These are phyloP conservation scores for Trametes maxima DNA, from an alignment of 768 basidiomycete genomes.

Conservation along the genomic window DNA sequence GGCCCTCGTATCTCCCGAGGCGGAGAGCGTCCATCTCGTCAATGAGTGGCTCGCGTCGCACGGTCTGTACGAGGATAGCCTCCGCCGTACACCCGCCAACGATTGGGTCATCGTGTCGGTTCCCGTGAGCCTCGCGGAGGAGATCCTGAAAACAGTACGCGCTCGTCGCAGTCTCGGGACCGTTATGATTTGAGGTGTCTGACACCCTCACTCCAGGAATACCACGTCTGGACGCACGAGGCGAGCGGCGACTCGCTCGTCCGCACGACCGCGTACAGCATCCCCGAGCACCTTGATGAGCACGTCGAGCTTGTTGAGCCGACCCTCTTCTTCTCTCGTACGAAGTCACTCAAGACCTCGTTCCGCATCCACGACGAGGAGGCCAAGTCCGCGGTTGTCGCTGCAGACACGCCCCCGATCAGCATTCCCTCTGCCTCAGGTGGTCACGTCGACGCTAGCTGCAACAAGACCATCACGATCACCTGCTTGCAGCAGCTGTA, in stretches of 20 bases:
- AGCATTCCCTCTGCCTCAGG: conserved; percentile 32
- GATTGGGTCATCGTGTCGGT: conserved; percentile 70
- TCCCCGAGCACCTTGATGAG: conserved; percentile 57
- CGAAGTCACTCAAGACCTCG: conserved; percentile 45
- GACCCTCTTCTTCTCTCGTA: conserved; percentile 65
- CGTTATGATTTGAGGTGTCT: background rate
- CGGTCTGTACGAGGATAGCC: conserved; percentile 50
- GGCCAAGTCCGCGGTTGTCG: background rate
- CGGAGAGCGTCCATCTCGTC: conserved; percentile 53
- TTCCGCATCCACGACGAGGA: conserved; percentile 29
- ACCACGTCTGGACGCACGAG: conserved; percentile 60
- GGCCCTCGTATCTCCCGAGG: conserved; percentile 57
- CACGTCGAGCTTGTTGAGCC: conserved; percentile 74
- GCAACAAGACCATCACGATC: conserved; percentile 37
- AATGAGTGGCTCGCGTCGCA: conserved; percentile 62
- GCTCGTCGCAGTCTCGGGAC: no score
- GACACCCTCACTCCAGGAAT: conserved; percentile 45
- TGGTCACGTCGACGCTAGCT: conserved; percentile 35
- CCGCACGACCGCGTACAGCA: conserved; percentile 69
- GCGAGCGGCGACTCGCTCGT: conserved; percentile 55
- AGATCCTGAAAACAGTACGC: conserved; percentile 70
- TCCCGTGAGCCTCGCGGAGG: conserved; percentile 61
- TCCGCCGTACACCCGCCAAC: conserved; percentile 60
- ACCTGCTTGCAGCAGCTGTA: conserved; percentile 38
- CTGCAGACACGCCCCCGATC: conserved; percentile 29